Percentiles rank a stretch among this genome's conserved stretches.
These are phyloP conservation scores for Clitopilus passeckerianus DNA, from an alignment of 768 basidiomycete genomes.

Conservation along the genomic window DNA sequence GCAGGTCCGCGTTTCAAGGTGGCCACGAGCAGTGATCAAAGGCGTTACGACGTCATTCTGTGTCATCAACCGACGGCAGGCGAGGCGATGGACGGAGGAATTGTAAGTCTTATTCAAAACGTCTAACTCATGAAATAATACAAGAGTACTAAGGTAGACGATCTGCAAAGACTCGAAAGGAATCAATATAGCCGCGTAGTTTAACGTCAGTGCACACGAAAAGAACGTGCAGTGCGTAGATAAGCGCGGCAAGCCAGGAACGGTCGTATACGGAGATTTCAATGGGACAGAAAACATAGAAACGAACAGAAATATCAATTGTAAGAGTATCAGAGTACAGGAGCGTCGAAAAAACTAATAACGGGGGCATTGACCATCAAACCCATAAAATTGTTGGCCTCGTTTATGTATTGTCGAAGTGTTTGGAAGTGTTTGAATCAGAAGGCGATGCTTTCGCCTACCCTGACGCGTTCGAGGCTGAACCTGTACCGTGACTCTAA, in stretches of 20 bases:
- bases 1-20: not conserved
- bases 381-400: too few species aligned
- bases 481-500: constrained; percentile 2
- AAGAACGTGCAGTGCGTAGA: constrained; percentile 51
- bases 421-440: constrained; percentile 5
- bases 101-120: constrained; percentile 45
- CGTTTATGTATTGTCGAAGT: not conserved
- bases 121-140: constrained; percentile 26
- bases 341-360: not conserved
- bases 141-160: constrained; percentile 38
- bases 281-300: not conserved
- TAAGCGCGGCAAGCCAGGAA: constrained; percentile 40
- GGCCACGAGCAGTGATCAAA: not conserved
- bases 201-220: constrained; percentile 58
- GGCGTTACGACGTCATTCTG: not conserved
- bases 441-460: not conserved
- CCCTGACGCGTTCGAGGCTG: not conserved
- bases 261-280: not conserved
- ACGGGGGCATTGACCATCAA: too few species aligned
- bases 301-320: not conserved
- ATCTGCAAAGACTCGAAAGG: constrained; percentile 43
- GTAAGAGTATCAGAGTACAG: not conserved
- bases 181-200: constrained; percentile 55
- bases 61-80: not conserved
- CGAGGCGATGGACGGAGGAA: not conserved